Percentiles rank a stretch among this genome's conserved stretches.
Evolutionary conservation across 768 basidiomycete genomes (phyloP).

Genomic region (Roridomyces roridus): DNA sequence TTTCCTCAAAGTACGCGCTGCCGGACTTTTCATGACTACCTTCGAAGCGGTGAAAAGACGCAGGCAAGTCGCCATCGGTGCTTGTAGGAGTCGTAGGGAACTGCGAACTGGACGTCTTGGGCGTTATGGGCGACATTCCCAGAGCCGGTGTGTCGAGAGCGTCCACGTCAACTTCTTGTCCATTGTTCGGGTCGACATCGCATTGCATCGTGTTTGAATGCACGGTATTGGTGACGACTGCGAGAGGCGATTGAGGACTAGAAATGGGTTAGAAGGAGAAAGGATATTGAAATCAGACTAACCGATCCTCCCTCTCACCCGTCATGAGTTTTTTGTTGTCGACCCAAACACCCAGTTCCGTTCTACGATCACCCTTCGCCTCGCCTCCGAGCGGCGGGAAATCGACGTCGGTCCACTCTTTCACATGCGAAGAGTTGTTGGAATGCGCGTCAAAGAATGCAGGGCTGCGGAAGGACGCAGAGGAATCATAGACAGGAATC

Average conservation of each 20-base stretch:
- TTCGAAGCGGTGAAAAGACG: conserved; percentile 33
- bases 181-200: conserved; percentile 20
- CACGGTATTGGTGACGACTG: conserved; percentile 18
- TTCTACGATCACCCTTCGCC: conserved; percentile 28
- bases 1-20: conserved; percentile 34
- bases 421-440: neutral
- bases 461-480: conserved; percentile 18
- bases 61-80: conserved; percentile 39
- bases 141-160: conserved; percentile 52
- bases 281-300: neutral
- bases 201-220: conserved; percentile 7
- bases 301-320: conserved; percentile 23
- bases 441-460: conserved; percentile 5
- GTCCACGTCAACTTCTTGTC: conserved; percentile 47
- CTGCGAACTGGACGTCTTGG: conserved; percentile 52
- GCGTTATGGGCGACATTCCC: conserved; percentile 55
- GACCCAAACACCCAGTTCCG: conserved; percentile 34
- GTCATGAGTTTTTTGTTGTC: conserved; percentile 20
- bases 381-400: conserved; percentile 45
- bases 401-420: conserved; percentile 41
- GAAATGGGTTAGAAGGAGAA: conserved; percentile 5
- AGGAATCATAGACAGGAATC: conserved; percentile 18
- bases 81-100: conserved; percentile 58
- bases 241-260: conserved; percentile 14
- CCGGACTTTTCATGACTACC: conserved; percentile 27